Evolutionary conservation across 2,329 filamentous ascomycete species (phyloP).

Genomic region (Coniochaeta sp.): DNA sequence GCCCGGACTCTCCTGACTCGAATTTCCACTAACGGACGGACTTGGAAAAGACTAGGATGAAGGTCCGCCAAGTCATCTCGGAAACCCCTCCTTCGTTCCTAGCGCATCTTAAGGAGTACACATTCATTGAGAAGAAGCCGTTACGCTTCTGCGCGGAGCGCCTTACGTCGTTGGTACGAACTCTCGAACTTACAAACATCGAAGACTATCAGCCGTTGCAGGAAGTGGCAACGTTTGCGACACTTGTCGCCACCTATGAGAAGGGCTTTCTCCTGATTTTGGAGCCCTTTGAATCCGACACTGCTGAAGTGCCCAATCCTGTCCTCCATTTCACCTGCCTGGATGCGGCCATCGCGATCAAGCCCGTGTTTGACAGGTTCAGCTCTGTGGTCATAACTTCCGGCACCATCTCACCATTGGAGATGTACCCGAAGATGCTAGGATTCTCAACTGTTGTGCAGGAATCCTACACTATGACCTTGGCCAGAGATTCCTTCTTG

Average conservation of each 20-base stretch:
- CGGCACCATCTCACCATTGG: conserved; percentile 89
- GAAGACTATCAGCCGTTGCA: conserved; percentile 96
- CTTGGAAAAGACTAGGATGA: conserved; percentile 76
- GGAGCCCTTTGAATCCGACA: conserved; percentile 95
- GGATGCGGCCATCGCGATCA: conserved; percentile 95
- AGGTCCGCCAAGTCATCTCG: conserved; percentile 93
- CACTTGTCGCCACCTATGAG: conserved; percentile 91
- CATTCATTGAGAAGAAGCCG: conserved; percentile 96
- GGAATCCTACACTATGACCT: conserved; percentile 95
- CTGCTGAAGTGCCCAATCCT: conserved; percentile 90
- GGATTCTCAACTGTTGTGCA: conserved; percentile 88
- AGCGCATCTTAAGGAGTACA: conserved; percentile 86
- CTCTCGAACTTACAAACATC: conserved; percentile 91
- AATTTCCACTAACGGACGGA: neutral
- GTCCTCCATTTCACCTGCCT: conserved; percentile 96
- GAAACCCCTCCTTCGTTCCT: conserved; percentile 94
- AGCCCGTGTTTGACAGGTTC: conserved; percentile 94
- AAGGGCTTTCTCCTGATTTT: conserved; percentile 92
- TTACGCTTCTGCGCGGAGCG: conserved; percentile 91
- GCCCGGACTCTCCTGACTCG: neutral
- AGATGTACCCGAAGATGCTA: conserved; percentile 99
- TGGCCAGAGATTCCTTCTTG: conserved; percentile 88
- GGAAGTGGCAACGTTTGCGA: conserved; percentile 96
- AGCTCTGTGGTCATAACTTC: conserved; percentile 98
- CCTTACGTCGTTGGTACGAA: conserved; percentile 87